These are phyloP conservation scores for Kwoniella botswanensis DNA, from an alignment of 768 basidiomycete species.

Conservation along the genomic window DNA sequence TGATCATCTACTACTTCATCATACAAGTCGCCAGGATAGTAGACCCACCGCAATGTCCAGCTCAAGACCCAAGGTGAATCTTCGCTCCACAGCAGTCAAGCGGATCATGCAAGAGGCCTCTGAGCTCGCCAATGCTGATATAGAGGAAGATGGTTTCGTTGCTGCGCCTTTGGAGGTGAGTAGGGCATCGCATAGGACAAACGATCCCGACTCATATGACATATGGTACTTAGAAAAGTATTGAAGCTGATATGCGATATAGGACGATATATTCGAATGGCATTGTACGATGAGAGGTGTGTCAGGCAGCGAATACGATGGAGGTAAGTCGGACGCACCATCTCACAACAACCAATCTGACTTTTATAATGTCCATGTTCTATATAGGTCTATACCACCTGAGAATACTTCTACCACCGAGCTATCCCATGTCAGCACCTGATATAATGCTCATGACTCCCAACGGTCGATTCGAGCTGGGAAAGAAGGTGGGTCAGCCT, in stretches of 20 bases:
- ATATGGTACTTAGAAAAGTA: too few species aligned
- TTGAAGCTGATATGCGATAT: neutral
- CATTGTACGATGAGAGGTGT: conserved; percentile 96
- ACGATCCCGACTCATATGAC: too few species aligned
- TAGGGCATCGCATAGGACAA: conserved; percentile 23
- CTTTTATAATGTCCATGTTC: neutral
- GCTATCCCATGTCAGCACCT: conserved; percentile 96
- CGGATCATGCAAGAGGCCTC: conserved; percentile 95
- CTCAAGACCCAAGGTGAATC: conserved; percentile 47
- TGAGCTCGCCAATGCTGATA: conserved; percentile 82
- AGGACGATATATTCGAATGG: conserved; percentile 71
- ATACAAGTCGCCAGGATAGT: neutral
- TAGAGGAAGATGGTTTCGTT: conserved; percentile 72
- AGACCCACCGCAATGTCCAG: conserved; percentile 20
- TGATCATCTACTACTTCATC: neutral
- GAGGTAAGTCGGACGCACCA: conserved; percentile 62
- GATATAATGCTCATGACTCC: conserved; percentile 96
- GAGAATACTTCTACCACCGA: conserved; percentile 83
- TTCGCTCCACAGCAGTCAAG: conserved; percentile 74
- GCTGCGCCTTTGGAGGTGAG: conserved; percentile 79
- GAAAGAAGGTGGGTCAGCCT: conserved; percentile 75
- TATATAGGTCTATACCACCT: conserved; percentile 78
- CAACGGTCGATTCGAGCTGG: conserved; percentile 93
- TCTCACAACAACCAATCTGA: neutral
- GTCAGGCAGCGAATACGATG: conserved; percentile 85